Evolutionary conservation across 495 filamentous ascomycete genomes (phyloP), one percentile per base, ranked within the genome.

Genomic region (Aspergillus ellipticus): DNA sequence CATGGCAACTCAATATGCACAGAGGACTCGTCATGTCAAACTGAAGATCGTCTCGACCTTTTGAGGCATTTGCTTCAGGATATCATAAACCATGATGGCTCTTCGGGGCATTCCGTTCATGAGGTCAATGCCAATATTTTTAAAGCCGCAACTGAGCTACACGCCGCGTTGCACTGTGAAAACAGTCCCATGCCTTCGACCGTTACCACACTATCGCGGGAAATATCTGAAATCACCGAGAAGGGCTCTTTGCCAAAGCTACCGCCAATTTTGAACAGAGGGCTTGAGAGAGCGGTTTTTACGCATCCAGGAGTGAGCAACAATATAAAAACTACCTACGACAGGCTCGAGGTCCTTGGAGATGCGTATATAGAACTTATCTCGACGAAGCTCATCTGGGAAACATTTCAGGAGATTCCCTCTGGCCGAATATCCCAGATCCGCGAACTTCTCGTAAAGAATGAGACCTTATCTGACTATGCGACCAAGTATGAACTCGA

Each of bases 301-400:
- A 89, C 82, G 6, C 89, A 92, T 62, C 71, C 76, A 0, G 84
- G 80, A 7, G 68, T 74, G 51, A 67, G 63, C 21, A 64, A 65
- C 13, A 63, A 70, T 28, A 58, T 55, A 20, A 53, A 58, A 41
- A 48, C 64, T 39, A 76, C 69, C 53, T 91, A 90, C 64, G 87
- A 91, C 57, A 75, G 82, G 10, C 78, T 91, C 24, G 89, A 92
- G 68, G 85, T 89, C 65, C 74, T 92, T 29, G 89, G 89, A 3
- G 89, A 92, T 65, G 83, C 85, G 4, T 91, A 89, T 56, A 71
- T 90, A 28, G 84, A 91, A 53, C 68, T 89, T 13, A 82, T 88
- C 47, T 79, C 87, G 47, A 84, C 86, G 2, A 79, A 78, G 21
- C 70, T 89, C 55, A 80, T 91, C 31, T 83, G 79, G 67, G 64